Evolutionary conservation across 495 filamentous ascomycete genomes (phyloP).

Genomic region (Hypoxylon lienhwacheense): DNA sequence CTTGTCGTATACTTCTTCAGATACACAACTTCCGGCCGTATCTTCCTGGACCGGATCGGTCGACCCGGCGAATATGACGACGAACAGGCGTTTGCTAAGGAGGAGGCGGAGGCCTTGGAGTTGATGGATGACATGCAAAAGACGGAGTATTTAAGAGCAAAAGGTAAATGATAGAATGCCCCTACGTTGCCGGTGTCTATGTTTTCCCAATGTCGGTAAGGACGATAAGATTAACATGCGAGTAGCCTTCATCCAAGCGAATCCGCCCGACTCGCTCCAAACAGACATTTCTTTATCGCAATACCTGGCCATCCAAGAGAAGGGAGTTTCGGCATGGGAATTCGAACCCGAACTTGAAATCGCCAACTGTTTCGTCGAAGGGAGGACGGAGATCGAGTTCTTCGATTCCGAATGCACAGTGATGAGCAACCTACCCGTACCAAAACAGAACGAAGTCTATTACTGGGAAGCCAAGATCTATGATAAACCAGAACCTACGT

Average conservation of each 20-base stretch:
- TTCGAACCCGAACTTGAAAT: conserved; percentile 98
- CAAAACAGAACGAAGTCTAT: conserved; percentile 98
- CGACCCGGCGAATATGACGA: conserved; percentile 97
- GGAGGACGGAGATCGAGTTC: conserved; percentile 94
- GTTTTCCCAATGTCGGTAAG: conserved; percentile 10
- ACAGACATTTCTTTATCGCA: conserved; percentile 98
- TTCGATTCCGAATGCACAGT: conserved; percentile 97
- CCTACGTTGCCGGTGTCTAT: neutral
- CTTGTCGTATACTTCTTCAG: conserved; percentile 90
- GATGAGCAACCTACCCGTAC: conserved; percentile 92
- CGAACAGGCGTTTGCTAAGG: conserved; percentile 86
- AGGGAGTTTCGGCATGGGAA: conserved; percentile 98
- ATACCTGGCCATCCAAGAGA: conserved; percentile 97
- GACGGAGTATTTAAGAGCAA: conserved; percentile 89
- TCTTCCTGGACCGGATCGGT: conserved; percentile 90
- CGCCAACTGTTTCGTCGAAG: conserved; percentile 98
- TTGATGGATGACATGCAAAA: conserved; percentile 91
- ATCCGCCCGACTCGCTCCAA: conserved; percentile 91
- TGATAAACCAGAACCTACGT: conserved; percentile 87
- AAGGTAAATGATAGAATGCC: conserved; percentile 64
- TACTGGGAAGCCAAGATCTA: conserved; percentile 99
- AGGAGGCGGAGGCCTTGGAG: conserved; percentile 94
- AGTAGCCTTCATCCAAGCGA: conserved; percentile 86
- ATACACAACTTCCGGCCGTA: conserved; percentile 85
- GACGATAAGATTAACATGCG: conserved; percentile 21